These are phyloP conservation scores for Didymella glomerata DNA, from an alignment of 2,329 filamentous ascomycete genomes.

Conservation along the genomic window DNA sequence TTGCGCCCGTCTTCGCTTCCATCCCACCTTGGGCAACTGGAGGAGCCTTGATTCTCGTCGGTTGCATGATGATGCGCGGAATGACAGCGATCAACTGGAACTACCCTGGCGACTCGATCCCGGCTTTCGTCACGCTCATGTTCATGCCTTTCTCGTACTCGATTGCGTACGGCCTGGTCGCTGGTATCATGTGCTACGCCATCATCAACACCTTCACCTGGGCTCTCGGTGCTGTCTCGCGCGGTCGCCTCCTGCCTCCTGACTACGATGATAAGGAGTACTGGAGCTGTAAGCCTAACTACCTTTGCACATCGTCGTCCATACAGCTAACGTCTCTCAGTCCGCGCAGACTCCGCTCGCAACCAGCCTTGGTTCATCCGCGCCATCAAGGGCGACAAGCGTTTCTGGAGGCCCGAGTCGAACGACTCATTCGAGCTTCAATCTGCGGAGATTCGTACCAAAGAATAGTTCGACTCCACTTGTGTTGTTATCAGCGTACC, in stretches of 20 bases:
- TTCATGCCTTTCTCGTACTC: constrained; percentile 92
- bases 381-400: constrained; percentile 34
- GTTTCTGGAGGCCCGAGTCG: constrained; percentile 34
- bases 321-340: constrained; percentile 22
- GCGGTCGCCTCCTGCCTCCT: constrained; percentile 33
- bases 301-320: neutral
- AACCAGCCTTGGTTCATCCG: constrained; percentile 41
- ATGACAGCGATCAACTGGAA: constrained; percentile 87
- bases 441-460: constrained; percentile 24
- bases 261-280: constrained; percentile 43
- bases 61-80: constrained; percentile 82
- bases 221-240: constrained; percentile 29
- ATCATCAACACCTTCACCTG: constrained; percentile 75
- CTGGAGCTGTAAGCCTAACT: constrained; percentile 37
- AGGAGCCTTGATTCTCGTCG: constrained; percentile 84
- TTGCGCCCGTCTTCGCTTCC: constrained; percentile 87
- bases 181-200: constrained; percentile 78
- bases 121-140: constrained; percentile 82
- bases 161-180: constrained; percentile 86
- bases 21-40: constrained; percentile 91
- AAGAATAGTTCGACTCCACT: constrained; percentile 13
- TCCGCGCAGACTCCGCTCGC: constrained; percentile 33
- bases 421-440: constrained; percentile 36
- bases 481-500: constrained; percentile 3
- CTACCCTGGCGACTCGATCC: constrained; percentile 80